Evolutionary conservation across 129 eudicot genomes (phyloP).

Genomic region (Glebionis coronaria): DNA sequence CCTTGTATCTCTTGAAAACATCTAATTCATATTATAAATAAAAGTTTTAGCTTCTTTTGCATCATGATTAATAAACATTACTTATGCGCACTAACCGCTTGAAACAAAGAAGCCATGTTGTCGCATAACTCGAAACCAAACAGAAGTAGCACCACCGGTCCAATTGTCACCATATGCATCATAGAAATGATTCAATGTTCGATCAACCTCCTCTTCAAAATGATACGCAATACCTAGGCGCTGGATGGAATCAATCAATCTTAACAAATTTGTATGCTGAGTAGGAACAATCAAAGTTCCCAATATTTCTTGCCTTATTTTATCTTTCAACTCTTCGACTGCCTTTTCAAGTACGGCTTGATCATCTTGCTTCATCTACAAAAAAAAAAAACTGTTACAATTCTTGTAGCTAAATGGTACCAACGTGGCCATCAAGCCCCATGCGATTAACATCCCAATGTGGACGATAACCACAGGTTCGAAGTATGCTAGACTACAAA

Average conservation of each 20-base stretch:
- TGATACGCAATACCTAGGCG: too few relatives aligned
- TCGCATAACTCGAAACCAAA: conserved; percentile 2
- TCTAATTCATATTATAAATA: not conserved
- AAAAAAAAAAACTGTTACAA: not conserved
- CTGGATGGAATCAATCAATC: too few relatives aligned
- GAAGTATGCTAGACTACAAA: too few relatives aligned
- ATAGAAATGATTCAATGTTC: not conserved
- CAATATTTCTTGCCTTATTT: not conserved
- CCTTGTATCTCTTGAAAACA: too few relatives aligned
- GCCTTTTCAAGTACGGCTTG: not conserved
- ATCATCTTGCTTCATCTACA: not conserved
- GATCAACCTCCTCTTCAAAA: not conserved
- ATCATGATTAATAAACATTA: not conserved
- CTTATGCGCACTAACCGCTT: not conserved
- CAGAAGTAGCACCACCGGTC: not conserved
- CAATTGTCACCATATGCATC: not conserved
- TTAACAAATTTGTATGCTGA: not conserved
- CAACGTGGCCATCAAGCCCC: too few relatives aligned
- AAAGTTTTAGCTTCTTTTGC: not conserved
- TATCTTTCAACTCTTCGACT: not conserved
- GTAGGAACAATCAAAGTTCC: not conserved
- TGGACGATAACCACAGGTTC: too few relatives aligned
- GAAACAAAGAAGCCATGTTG: not conserved
- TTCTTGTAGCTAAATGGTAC: not conserved
- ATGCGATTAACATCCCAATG: too few relatives aligned